A percentile compares a stretch with the other conserved stretches of the same genome.
Conservation (phyloP, 192 early-diverging fungal genomes). For the Coemansia brasiliensis region DNA sequence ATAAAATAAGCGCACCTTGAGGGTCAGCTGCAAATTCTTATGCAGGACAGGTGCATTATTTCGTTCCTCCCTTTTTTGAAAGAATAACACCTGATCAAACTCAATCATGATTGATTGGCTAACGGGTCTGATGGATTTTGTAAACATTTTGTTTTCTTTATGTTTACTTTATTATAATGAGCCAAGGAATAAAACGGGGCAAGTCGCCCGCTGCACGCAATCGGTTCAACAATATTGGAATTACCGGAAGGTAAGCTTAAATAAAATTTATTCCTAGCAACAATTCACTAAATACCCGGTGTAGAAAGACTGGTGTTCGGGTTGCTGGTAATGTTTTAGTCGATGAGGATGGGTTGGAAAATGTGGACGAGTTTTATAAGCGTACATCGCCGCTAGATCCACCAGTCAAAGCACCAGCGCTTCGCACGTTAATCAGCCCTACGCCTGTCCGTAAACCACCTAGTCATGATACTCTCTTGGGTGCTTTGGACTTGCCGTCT, state of each 20-base stretch:
- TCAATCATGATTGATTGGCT: too few species aligned
- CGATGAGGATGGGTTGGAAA: conserved; percentile 44
- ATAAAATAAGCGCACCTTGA: too few species aligned
- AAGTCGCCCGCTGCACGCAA: conserved; percentile 8
- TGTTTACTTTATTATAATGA: background rate
- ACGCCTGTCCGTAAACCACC: conserved; percentile 35
- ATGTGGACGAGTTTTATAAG: conserved; percentile 49
- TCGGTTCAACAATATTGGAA: conserved; percentile 10
- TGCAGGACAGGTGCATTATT: background rate
- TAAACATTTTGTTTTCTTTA: background rate
- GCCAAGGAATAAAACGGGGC: background rate
- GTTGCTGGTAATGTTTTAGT: conserved; percentile 36
- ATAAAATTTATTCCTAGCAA: background rate
- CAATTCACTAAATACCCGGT: background rate
- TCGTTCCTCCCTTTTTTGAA: background rate
- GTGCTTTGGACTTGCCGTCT: conserved; percentile 37
- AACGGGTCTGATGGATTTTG: background rate
- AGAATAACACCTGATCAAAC: background rate
- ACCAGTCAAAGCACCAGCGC: conserved; percentile 9
- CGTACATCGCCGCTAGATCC: conserved; percentile 26
- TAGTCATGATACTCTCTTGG: conserved; percentile 28
- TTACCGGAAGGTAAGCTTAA: conserved; percentile 6
- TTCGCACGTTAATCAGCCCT: conserved; percentile 38
- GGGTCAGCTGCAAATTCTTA: conserved; percentile 1
- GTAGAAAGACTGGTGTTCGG: conserved; percentile 48